phyloP scores from a whole-genome alignment of 2,329 filamentous ascomycete species.

The Hysterium pulicare region DNA sequence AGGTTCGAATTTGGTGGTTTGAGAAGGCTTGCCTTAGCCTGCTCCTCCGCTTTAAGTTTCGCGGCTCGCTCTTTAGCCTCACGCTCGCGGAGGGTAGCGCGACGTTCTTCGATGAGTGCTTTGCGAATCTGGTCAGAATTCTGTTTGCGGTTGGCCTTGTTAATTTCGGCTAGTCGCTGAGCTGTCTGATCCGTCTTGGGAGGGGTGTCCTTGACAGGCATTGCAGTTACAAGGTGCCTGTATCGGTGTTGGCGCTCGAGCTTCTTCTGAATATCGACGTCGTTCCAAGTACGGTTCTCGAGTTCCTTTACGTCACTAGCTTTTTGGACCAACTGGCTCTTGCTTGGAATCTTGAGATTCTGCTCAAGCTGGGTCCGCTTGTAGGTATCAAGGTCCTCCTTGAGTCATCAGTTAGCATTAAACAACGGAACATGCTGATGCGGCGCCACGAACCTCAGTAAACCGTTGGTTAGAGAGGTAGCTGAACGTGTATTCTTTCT shows the following conservation, averaged over 20 bases:
- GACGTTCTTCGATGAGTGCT: conserved; percentile 75
- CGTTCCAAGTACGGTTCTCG: conserved; percentile 76
- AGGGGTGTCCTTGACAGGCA: conserved; percentile 57
- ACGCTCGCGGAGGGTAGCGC: conserved; percentile 39
- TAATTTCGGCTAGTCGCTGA: conserved; percentile 78
- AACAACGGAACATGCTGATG: not conserved
- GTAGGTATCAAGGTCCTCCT: conserved; percentile 80
- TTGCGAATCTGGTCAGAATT: conserved; percentile 90
- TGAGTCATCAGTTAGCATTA: conserved; percentile 6
- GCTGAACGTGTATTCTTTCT: conserved; percentile 85
- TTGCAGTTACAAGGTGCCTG: conserved; percentile 56
- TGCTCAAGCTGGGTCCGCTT: conserved; percentile 68
- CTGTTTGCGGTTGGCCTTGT: conserved; percentile 75
- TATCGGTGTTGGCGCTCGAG: conserved; percentile 62
- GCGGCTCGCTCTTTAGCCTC: conserved; percentile 50
- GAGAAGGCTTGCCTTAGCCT: conserved; percentile 56
- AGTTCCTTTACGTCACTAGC: conserved; percentile 76
- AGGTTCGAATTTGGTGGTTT: conserved; percentile 28
- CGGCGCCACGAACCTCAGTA: conserved; percentile 62
- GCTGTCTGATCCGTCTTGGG: conserved; percentile 63
- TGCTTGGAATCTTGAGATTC: conserved; percentile 70
- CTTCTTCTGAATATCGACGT: conserved; percentile 76
- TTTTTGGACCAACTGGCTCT: conserved; percentile 65
- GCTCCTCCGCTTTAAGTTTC: conserved; percentile 45
- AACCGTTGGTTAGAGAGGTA: conserved; percentile 82